Percentiles rank a stretch among this genome's conserved stretches.
These are phyloP conservation scores for Asclepias syriaca DNA, from an alignment of 257 asterid species.

Conservation along the genomic window DNA sequence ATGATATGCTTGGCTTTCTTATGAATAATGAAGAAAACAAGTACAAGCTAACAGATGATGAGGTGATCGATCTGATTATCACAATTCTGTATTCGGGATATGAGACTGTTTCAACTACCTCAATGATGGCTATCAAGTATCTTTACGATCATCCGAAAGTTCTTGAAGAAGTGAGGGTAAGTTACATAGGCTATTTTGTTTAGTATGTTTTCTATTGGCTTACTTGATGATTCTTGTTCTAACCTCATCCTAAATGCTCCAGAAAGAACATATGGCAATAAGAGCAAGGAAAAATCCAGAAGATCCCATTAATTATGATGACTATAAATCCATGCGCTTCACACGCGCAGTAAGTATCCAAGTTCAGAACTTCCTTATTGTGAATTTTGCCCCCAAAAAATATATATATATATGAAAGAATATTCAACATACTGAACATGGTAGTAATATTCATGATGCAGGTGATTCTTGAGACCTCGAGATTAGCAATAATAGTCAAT, in stretches of 20 bases:
- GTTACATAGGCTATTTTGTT: neutral
- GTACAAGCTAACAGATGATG: slow-evolving; percentile 49
- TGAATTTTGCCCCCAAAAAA: no score
- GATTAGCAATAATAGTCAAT: slow-evolving; percentile 44
- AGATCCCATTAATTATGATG: slow-evolving; percentile 75
- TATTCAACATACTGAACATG: neutral
- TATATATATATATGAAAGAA: neutral
- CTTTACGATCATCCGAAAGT: slow-evolving; percentile 76
- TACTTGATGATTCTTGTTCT: neutral
- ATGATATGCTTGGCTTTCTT: slow-evolving; percentile 57
- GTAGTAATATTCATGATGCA: slow-evolving; percentile 16
- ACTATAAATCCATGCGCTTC: slow-evolving; percentile 86
- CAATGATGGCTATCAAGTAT: slow-evolving; percentile 87
- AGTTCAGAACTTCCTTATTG: neutral
- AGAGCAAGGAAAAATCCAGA: slow-evolving; percentile 66
- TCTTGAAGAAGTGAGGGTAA: slow-evolving; percentile 64
- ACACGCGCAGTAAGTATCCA: slow-evolving; percentile 58
- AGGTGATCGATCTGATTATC: slow-evolving; percentile 68
- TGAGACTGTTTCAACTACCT: slow-evolving; percentile 78
- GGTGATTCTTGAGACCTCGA: slow-evolving; percentile 48
- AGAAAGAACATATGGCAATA: slow-evolving; percentile 72
- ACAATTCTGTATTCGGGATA: slow-evolving; percentile 81
- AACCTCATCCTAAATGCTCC: neutral
- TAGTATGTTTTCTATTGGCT: neutral
- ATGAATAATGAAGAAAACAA: slow-evolving; percentile 30